A percentile compares a stretch with the other conserved stretches of the same genome.
phyloP scores from a whole-genome alignment of 1,284 basidiomycete genomes.

The Trichosporon coremiiforme region DNA sequence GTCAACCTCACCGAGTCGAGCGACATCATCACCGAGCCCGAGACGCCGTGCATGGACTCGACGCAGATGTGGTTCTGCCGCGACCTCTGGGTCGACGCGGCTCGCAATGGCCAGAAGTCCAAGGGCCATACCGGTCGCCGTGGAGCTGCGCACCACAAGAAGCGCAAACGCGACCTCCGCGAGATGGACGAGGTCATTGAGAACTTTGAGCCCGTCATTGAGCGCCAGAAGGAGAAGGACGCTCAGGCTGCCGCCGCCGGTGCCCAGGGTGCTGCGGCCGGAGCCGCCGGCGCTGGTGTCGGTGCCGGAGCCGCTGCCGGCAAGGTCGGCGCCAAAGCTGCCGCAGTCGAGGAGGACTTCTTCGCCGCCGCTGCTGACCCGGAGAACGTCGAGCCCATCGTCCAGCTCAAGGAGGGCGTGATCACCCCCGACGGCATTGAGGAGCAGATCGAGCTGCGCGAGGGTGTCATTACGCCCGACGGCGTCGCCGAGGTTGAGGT shows the following conservation, averaged over 20 bases:
- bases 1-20: constrained; percentile 71
- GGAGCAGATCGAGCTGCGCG: constrained; percentile 1
- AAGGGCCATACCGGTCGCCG: constrained; percentile 18
- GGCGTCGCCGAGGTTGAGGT: constrained; percentile 19
- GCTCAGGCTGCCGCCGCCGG: neutral
- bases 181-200: constrained; percentile 34
- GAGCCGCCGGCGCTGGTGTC: neutral
- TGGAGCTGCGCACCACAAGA: constrained; percentile 19
- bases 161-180: constrained; percentile 37
- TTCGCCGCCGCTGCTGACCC: neutral
- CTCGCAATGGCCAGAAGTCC: constrained; percentile 66
- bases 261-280: neutral
- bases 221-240: constrained; percentile 30
- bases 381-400: neutral
- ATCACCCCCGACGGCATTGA: constrained; percentile 37
- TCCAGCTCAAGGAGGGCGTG: constrained; percentile 15
- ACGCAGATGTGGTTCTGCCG: constrained; percentile 94
- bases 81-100: constrained; percentile 85
- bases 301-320: constrained; percentile 12
- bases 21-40: constrained; percentile 65
- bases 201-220: constrained; percentile 37
- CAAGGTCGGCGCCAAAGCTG: constrained; percentile 18
- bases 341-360: neutral
- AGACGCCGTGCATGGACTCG: constrained; percentile 86
- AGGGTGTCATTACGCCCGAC: constrained; percentile 1